Evolutionary conservation across 306 rosid species (phyloP).

Genomic region (Vachellia collinsii): DNA sequence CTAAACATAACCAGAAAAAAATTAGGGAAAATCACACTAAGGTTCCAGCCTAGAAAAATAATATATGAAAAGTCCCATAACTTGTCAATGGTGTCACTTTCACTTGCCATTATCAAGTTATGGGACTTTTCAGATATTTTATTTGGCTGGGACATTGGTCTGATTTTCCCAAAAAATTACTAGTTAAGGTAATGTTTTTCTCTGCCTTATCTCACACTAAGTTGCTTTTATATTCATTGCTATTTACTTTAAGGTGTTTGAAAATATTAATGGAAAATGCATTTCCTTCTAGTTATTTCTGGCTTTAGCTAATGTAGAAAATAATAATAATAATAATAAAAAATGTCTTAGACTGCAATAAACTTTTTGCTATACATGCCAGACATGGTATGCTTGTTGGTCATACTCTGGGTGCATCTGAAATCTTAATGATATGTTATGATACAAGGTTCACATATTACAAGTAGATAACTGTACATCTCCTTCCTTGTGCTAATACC

Average conservation of each 20-base stretch:
- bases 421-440: not conserved
- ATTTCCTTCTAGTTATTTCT: slow-evolving; percentile 16
- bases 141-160: too few relatives aligned
- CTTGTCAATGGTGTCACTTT: too few relatives aligned
- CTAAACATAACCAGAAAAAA: not conserved
- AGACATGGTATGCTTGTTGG: slow-evolving; percentile 15
- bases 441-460: slow-evolving; percentile 21
- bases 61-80: too few relatives aligned
- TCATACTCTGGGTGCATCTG: not conserved
- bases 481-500: not conserved
- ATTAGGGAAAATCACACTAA: too few relatives aligned
- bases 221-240: not conserved
- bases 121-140: too few relatives aligned
- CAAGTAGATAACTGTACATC: not conserved
- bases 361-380: slow-evolving; percentile 13
- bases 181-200: not conserved
- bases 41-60: too few relatives aligned
- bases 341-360: not conserved
- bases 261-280: slow-evolving; percentile 20
- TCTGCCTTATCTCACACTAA: not conserved
- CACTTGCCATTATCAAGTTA: too few relatives aligned
- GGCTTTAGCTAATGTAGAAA: not conserved
- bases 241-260: not conserved
- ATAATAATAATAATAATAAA: not conserved
- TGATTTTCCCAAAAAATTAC: not conserved